Base-by-base conservation (phyloP, 1,284 basidiomycete species). In the Exobasidium cylindrosporum region DNA sequence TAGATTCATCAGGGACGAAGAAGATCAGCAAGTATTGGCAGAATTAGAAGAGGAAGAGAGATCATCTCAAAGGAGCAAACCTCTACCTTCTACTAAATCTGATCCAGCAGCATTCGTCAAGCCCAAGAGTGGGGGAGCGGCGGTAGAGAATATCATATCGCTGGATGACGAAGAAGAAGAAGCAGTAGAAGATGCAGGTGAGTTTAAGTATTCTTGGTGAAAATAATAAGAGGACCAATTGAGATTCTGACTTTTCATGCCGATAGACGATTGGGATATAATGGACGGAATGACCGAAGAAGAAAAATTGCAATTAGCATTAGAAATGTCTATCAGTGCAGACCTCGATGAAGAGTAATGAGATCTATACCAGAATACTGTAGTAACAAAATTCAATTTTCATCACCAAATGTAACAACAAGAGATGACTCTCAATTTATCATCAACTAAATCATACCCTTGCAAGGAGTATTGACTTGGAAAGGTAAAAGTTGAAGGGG, bases 241-340 rank as follows among this genome's bases (percentile, higher is more conserved):
- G n/a, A n/a, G n/a, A n/a, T n/a, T n/a, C n/a, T n/a, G n/a, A n/a
- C n/a, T n/a, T n/a, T n/a, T n/a, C n/a, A n/a, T n/a, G 50, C 14
- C 57, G 24, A n/a, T 3, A 32, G 53, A 63, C n/a, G 49, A 64
- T 11, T 56, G 64, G 24, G 67, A 76, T 35, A 53, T 67, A 32
- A 50, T 50, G 47, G 69, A 76, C 32, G 52, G 68, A 32, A 67
- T 78, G 13, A 62, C 55, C 1, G 68, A 72, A 46, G 60, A 71
- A 31, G 54, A 70, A 56, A 66, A 74, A 52, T 50, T 72, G 3
- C 58, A 63, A 0, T 57, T 83, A n/a, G 44, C 60, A 26, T 45
- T 66, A 44, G 59, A 62, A 54, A 45, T 43, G 54, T 55, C 53
- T 11, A 55, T 35, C 3, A 30, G 35, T 10, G 32, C 46, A 53